phyloP scores from a whole-genome alignment of 2,329 filamentous ascomycete genomes.

The Xylariales sp. region DNA sequence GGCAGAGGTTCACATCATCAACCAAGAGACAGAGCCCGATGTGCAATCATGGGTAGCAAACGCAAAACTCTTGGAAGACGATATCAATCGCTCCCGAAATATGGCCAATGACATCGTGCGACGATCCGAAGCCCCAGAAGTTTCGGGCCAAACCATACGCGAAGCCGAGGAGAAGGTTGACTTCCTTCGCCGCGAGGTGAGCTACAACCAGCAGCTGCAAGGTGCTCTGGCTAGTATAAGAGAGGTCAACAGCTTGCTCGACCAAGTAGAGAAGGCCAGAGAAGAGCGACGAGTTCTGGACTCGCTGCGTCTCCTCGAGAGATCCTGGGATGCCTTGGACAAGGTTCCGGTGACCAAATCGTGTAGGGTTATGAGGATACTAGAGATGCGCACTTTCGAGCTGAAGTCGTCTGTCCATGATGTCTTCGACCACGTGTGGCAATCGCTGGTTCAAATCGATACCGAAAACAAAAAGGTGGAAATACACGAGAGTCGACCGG shows the following conservation, averaged over 20 bases:
- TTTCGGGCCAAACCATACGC: slow-evolving; percentile 47
- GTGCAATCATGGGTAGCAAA: slow-evolving; percentile 84
- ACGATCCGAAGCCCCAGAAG: slow-evolving; percentile 62
- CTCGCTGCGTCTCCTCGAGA: slow-evolving; percentile 52
- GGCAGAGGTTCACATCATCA: slow-evolving; percentile 71
- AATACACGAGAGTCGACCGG: slow-evolving; percentile 47
- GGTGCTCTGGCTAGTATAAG: slow-evolving; percentile 47
- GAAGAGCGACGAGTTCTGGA: slow-evolving; percentile 53
- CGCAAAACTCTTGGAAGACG: slow-evolving; percentile 77
- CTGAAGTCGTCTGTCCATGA: slow-evolving; percentile 64
- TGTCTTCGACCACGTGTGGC: slow-evolving; percentile 68
- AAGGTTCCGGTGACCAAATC: slow-evolving; percentile 56
- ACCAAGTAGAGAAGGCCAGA: slow-evolving; percentile 54
- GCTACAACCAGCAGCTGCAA: slow-evolving; percentile 55
- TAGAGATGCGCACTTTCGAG: slow-evolving; percentile 61
- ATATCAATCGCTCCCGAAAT: slow-evolving; percentile 75
- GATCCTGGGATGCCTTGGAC: slow-evolving; percentile 54
- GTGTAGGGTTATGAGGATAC: slow-evolving; percentile 58
- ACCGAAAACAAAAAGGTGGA: slow-evolving; percentile 47
- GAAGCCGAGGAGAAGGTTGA: slow-evolving; percentile 50
- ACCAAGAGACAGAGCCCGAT: slow-evolving; percentile 71
- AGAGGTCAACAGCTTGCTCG: slow-evolving; percentile 56
- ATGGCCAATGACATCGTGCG: slow-evolving; percentile 78
- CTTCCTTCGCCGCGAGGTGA: slow-evolving; percentile 54
- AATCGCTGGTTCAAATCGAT: slow-evolving; percentile 60